These are phyloP conservation scores for Polyplosphaeria fusca DNA, from an alignment of 495 filamentous ascomycete species.

Conservation along the genomic window DNA sequence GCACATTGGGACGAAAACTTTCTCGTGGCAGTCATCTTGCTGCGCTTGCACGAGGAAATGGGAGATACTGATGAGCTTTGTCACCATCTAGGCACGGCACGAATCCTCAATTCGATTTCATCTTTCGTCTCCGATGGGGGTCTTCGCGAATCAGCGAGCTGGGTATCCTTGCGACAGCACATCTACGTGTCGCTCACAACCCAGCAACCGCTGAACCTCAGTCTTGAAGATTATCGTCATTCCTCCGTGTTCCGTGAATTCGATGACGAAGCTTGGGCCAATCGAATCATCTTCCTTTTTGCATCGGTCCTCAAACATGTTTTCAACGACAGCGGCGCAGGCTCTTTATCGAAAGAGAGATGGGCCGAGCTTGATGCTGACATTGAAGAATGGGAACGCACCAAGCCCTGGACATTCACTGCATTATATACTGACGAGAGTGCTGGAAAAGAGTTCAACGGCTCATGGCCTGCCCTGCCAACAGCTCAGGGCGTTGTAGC, in stretches of 20 bases:
- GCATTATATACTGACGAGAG: constrained; percentile 6
- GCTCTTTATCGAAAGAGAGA: background rate
- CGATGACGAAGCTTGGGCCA: constrained; percentile 20
- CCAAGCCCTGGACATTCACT: constrained; percentile 17
- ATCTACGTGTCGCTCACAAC: constrained; percentile 22
- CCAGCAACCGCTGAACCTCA: constrained; percentile 17
- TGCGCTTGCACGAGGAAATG: constrained; percentile 21
- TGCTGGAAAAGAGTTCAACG: constrained; percentile 7
- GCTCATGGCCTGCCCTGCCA: constrained; percentile 10
- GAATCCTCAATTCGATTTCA: constrained; percentile 24
- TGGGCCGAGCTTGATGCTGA: constrained; percentile 19
- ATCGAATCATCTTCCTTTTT: constrained; percentile 26
- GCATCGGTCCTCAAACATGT: constrained; percentile 17
- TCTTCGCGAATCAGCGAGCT: constrained; percentile 17
- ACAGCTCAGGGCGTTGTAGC: constrained; percentile 22
- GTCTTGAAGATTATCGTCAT: constrained; percentile 15
- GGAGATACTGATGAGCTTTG: constrained; percentile 20
- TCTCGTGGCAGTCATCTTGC: constrained; percentile 14
- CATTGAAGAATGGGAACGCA: constrained; percentile 15
- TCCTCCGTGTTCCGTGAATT: constrained; percentile 10
- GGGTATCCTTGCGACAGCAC: constrained; percentile 22
- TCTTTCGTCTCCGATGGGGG: constrained; percentile 13
- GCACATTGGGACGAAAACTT: constrained; percentile 23
- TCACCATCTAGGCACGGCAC: constrained; percentile 20
- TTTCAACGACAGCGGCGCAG: constrained; percentile 5